phyloP scores from a whole-genome alignment of 352 stramenopile genomes.

The Phytopythium oedochilum region DNA sequence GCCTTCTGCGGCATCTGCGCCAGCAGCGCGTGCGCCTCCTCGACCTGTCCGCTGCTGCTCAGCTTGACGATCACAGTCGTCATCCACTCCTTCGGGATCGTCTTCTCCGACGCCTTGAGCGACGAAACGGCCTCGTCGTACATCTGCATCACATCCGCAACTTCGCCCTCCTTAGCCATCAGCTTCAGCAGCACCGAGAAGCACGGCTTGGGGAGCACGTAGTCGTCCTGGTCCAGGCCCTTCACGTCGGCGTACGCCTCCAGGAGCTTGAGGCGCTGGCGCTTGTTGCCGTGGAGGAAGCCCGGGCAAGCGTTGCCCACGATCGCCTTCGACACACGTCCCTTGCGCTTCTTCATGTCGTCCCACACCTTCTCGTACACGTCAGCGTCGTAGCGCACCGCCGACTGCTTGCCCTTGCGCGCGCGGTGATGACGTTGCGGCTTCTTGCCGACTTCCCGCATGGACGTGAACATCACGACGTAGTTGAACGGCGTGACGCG shows the following conservation, averaged over 20 bases:
- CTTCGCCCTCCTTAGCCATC: slow-evolving; percentile 25
- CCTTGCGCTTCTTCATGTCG: slow-evolving; percentile 27
- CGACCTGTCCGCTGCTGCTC: slow-evolving; percentile 21
- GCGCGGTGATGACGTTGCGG: slow-evolving; percentile 9
- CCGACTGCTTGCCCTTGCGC: slow-evolving; percentile 13
- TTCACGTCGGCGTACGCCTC: slow-evolving; percentile 40
- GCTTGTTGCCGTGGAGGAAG: slow-evolving; percentile 40
- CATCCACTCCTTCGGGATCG: slow-evolving; percentile 43
- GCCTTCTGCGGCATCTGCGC: slow-evolving; percentile 33
- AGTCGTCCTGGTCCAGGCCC: slow-evolving; percentile 27
- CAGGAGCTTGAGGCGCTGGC: slow-evolving; percentile 50
- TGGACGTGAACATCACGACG: slow-evolving; percentile 36
- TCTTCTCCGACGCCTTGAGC: slow-evolving; percentile 17
- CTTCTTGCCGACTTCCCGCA: slow-evolving; percentile 26
- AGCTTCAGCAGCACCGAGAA: slow-evolving; percentile 43
- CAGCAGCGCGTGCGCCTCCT: slow-evolving; percentile 31
- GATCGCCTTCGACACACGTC: slow-evolving; percentile 36
- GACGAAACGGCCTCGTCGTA: slow-evolving; percentile 45
- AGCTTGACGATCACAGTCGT: slow-evolving; percentile 39
- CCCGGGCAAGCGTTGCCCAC: slow-evolving; percentile 38
- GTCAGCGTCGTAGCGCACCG: slow-evolving; percentile 30
- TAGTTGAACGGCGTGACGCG: slow-evolving; percentile 32
- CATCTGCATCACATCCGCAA: slow-evolving; percentile 30
- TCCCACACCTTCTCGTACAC: slow-evolving; percentile 37
- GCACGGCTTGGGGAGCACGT: slow-evolving; percentile 34